Evolutionary conservation across 768 basidiomycete species (phyloP).

Genomic region (Grammothele lineata): DNA sequence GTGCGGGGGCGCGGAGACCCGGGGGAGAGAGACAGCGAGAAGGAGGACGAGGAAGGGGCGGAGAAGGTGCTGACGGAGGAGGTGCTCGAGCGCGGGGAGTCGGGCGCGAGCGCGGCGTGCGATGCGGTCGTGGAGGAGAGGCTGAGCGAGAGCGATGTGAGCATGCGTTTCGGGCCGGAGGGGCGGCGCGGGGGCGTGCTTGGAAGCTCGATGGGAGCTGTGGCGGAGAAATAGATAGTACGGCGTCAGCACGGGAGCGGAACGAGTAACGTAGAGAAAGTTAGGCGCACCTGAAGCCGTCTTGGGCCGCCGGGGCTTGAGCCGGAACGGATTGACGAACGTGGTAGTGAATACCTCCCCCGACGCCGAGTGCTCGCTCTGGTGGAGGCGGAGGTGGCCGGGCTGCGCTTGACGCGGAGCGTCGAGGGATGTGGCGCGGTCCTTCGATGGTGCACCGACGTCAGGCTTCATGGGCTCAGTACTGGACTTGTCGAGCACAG

Average conservation of each 20-base stretch:
- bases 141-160: conserved; percentile 6
- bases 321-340: conserved; percentile 17
- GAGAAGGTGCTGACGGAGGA: conserved; percentile 9
- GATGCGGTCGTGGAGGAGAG: not conserved
- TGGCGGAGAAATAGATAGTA: not conserved
- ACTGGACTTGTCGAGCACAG: not conserved
- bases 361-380: not conserved
- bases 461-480: not conserved
- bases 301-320: conserved; percentile 3
- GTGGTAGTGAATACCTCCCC: conserved; percentile 10
- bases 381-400: not conserved
- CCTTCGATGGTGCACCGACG: no score
- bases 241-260: no score
- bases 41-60: conserved; percentile 2
- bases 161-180: conserved; percentile 3
- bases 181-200: conserved; percentile 1
- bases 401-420: no score
- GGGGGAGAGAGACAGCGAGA: not conserved
- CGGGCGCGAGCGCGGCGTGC: not conserved
- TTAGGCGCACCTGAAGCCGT: conserved; percentile 1
- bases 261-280: not conserved
- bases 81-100: conserved; percentile 11
- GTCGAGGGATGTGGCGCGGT: no score
- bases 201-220: not conserved
- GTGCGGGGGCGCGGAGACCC: not conserved